Base-by-base conservation (phyloP, 2,329 filamentous ascomycete species). In the Pseudogymnoascus destructans region DNA sequence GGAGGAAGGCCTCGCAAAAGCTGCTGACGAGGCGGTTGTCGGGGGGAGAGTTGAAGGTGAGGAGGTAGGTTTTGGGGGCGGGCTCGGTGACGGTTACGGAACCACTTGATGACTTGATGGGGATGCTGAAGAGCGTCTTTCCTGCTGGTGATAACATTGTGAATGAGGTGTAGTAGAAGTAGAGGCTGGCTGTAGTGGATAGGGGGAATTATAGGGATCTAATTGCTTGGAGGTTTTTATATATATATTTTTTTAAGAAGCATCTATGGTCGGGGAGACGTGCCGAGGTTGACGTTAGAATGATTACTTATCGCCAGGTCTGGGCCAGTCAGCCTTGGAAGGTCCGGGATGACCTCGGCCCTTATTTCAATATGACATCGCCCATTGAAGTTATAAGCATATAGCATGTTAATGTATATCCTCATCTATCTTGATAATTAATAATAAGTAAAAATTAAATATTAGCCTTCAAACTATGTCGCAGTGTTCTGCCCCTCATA, bases 1-100 rank as follows among this genome's bases (percentile, higher is more conserved):
- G 74, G 30, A 87, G 73, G 35, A 92, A 71, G 10, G 87, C 77
- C 59, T 79, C 74, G 72, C 84, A 85, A 66, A 90, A 86, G 36
- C 77, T 72, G 1, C 82, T 81, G 1, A 82, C 85, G 49, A 92
- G 77, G 35, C 88, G 81, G 73, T 92, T 93, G 73, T 93, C 88
- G 1, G 84, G 82, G 1, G 85, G 81, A 8, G 83, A 85, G 59
- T 74, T 74, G 70, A 88, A 86, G 23, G 85, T 86, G 27, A 92
- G 76, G 21, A 92, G 75, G 71, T 93, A 93, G 67, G 89, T 77
- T 35, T 61, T 59, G 3, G 78, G 74, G 11, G 74, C 70, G 1
- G 85, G 83, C 58, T 79, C 73, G 9, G 84, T 84, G 75, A 81
- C 82, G 62, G 77, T 73, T 62, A 91, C 78, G 63, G 72, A 72